These are phyloP conservation scores for Cryphonectria nitschkei DNA, from an alignment of 2,329 filamentous ascomycete genomes.

Conservation along the genomic window DNA sequence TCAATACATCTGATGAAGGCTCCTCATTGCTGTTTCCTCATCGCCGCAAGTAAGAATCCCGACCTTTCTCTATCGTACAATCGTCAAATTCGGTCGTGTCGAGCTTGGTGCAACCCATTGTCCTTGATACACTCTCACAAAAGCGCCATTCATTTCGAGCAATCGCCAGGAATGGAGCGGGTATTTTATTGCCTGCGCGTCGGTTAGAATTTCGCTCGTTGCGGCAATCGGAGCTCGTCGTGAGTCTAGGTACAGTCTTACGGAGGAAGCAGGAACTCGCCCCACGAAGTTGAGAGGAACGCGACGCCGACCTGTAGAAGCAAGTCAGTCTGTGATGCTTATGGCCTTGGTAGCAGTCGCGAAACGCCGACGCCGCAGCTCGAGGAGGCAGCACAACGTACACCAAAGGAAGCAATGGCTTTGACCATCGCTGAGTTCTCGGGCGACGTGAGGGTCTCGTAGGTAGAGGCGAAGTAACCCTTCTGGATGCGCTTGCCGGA, in stretches of 20 bases:
- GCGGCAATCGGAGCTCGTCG: background rate
- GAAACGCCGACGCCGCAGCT: background rate
- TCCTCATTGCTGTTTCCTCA: background rate
- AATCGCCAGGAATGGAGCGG: background rate
- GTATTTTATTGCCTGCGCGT: constrained; percentile 9
- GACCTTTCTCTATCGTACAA: background rate
- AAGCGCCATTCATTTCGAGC: background rate
- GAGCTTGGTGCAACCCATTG: background rate
- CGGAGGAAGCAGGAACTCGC: constrained; percentile 61
- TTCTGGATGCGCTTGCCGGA: constrained; percentile 49
- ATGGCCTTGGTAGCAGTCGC: background rate
- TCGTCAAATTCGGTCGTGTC: background rate
- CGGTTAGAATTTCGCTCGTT: background rate
- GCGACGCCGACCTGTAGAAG: constrained; percentile 56
- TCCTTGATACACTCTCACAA: background rate
- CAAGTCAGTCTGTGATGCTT: background rate
- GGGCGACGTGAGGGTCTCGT: constrained; percentile 61
- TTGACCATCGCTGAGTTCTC: constrained; percentile 68
- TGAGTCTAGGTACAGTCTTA: constrained; percentile 30
- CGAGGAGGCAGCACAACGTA: constrained; percentile 42
- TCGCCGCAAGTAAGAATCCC: background rate
- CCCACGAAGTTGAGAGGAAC: constrained; percentile 62
- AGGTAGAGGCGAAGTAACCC: constrained; percentile 57
- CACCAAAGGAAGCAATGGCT: constrained; percentile 63
- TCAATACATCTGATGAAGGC: background rate